Base-by-base conservation (phyloP, 2,329 filamentous ascomycete species). In the Xylariaceae sp. region DNA sequence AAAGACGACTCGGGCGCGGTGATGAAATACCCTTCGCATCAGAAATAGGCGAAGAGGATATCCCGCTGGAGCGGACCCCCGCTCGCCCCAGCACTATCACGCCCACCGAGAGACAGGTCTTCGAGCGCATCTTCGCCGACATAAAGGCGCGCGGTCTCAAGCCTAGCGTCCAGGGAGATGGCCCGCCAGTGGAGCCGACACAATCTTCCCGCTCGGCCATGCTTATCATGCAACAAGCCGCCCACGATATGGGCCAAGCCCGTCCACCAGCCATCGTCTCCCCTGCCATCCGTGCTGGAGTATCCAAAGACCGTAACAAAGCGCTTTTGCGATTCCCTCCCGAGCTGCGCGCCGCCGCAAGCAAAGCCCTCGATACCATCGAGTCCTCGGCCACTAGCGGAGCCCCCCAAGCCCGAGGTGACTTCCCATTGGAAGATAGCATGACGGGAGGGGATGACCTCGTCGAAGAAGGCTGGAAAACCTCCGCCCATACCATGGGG, bases 121-220 rank as follows among this genome's bases (percentile, higher is more conserved):
- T 83, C 56, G 77, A 81, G 23, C 75, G 77, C 48, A 82, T 87
- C 49, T 88, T 88, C 62, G 75, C 79, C 49, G 77, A 85, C 50
- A 87, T 88, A 44, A 80, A 81, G 45, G 71, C 69, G 9, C 67
- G 71, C 32, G 69, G 66, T 29, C 62, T 72, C n/a, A 57, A 63
- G 42, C 60, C 69, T 29, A 59, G 51, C 26, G 3, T 55, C 1
- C 41, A 45, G 6, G 50, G 54, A 7, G 61, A 63, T 40, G 42
- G 20, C 18, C 47, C 56, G 14, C 45, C 56, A n/a, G 45, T 59
- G 16, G 5, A 59, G 18, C 26, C 54, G 5, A 44, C 48, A 23
- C 48, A 48, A 19, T 20, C 52, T 20, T 54, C 43, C 19, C 61
- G 63, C n/a, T 63, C 69, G 7, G 57, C 67, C 7, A 62, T 67